A percentile compares a stretch with the other conserved stretches of the same genome.
Conservation (phyloP, 1,284 basidiomycete genomes). For the Thecaphora thlaspeos region DNA sequence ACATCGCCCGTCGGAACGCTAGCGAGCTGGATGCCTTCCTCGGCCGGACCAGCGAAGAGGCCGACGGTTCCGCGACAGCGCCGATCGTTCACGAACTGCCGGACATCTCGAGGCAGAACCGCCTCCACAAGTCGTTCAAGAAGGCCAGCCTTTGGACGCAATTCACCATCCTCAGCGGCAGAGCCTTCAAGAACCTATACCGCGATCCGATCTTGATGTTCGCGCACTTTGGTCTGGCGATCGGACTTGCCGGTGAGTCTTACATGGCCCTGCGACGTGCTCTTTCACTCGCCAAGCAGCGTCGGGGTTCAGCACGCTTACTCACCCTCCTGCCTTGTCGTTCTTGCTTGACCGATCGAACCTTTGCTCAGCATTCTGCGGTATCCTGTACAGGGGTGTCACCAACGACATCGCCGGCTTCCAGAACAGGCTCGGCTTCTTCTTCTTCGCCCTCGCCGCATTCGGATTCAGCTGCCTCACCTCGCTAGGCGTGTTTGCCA, state of each 20-base stretch:
- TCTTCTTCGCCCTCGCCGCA: constrained; percentile 91
- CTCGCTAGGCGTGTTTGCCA: constrained; percentile 85
- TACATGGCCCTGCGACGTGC: no score
- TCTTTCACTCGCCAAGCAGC: no score
- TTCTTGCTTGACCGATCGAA: no score
- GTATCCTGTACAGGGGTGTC: constrained; percentile 76
- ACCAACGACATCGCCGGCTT: constrained; percentile 61
- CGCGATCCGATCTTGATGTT: constrained; percentile 87
- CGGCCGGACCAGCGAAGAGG: constrained; percentile 29
- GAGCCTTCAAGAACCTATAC: constrained; percentile 93
- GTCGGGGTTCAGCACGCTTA: no score
- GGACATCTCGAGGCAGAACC: constrained; percentile 55
- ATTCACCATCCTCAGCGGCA: constrained; percentile 84
- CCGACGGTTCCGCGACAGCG: background rate
- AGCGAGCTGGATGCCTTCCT: constrained; percentile 65
- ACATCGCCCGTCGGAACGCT: constrained; percentile 67
- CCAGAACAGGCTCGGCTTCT: constrained; percentile 73
- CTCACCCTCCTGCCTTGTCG: no score
- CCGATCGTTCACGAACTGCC: constrained; percentile 13
- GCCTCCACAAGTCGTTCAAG: constrained; percentile 71
- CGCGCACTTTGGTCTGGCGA: constrained; percentile 82
- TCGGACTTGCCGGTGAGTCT: constrained; percentile 68
- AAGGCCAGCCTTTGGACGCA: constrained; percentile 83
- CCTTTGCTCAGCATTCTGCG: constrained; percentile 73
- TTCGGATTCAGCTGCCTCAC: constrained; percentile 96